Percentiles rank a stretch among this genome's conserved stretches.
These are phyloP conservation scores for Zygotorulaspora florentina DNA, from an alignment of 805 yeast genomes.

Conservation along the genomic window DNA sequence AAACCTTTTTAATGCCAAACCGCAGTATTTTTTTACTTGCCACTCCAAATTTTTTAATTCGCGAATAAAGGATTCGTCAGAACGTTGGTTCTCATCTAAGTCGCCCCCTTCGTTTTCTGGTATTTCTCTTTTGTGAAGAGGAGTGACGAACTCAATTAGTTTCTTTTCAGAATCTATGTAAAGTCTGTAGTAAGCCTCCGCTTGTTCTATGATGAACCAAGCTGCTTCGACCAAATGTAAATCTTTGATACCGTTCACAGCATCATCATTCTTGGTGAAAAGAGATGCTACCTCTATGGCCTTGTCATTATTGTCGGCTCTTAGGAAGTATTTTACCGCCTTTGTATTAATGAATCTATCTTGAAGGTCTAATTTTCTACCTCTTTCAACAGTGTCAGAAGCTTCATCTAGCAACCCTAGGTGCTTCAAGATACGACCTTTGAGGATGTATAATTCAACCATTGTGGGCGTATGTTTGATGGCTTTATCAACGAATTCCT, in stretches of 20 bases:
- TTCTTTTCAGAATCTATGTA: slow-evolving; percentile 38
- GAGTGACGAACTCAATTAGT: slow-evolving; percentile 15
- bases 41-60: slow-evolving; percentile 41
- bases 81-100: slow-evolving; percentile 19
- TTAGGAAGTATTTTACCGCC: slow-evolving; percentile 73
- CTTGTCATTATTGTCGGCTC: slow-evolving; percentile 68
- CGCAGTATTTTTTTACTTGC: slow-evolving; percentile 46
- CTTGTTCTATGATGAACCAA: slow-evolving; percentile 83
- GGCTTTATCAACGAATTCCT: slow-evolving; percentile 55
- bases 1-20: slow-evolving; percentile 78
- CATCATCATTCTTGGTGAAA: slow-evolving; percentile 82
- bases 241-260: slow-evolving; percentile 80
- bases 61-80: slow-evolving; percentile 25
- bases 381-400: slow-evolving; percentile 59
- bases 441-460: slow-evolving; percentile 74
- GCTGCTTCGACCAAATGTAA: slow-evolving; percentile 85
- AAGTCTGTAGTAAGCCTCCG: slow-evolving; percentile 70
- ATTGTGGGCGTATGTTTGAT: slow-evolving; percentile 73
- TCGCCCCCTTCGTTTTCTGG: slow-evolving; percentile 5
- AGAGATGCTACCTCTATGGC: slow-evolving; percentile 71
- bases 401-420: slow-evolving; percentile 60
- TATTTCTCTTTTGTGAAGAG: slow-evolving; percentile 13
- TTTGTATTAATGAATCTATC: slow-evolving; percentile 90
- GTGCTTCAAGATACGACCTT: slow-evolving; percentile 77
- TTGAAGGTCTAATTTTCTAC: slow-evolving; percentile 73